Conservation (phyloP, 257 asterid species). For the Primulina huaijiensis region DNA sequence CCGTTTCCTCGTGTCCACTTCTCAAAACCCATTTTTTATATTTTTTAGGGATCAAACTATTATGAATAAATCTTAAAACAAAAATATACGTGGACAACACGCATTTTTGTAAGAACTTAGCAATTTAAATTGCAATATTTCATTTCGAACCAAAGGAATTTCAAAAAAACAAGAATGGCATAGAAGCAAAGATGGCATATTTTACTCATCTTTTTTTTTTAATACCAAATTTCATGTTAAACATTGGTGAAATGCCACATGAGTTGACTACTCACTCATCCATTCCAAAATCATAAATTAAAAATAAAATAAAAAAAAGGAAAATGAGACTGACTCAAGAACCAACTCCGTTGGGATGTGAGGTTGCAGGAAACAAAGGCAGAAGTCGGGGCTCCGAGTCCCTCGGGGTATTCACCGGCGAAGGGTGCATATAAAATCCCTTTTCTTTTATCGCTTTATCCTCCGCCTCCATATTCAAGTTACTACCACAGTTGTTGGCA, state of each 20-base stretch:
- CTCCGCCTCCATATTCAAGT: slow-evolving; percentile 59
- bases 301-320: slow-evolving; percentile 13
- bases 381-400: slow-evolving; percentile 86
- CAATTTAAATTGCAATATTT: neutral
- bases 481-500: slow-evolving; percentile 24
- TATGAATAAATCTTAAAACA: neutral
- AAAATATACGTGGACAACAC: too few species aligned
- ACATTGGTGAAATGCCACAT: slow-evolving; percentile 26
- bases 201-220: slow-evolving; percentile 21
- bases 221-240: slow-evolving; percentile 32
- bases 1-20: slow-evolving; percentile 39
- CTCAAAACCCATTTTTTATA: neutral
- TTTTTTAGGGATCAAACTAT: slow-evolving; percentile 4
- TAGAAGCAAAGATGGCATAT: slow-evolving; percentile 25
- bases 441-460: slow-evolving; percentile 73
- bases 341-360: slow-evolving; percentile 48
- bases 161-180: neutral
- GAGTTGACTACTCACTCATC: slow-evolving; percentile 27
- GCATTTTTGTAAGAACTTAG: slow-evolving; percentile 1
- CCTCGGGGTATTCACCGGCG: slow-evolving; percentile 77
- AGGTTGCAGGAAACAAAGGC: slow-evolving; percentile 79
- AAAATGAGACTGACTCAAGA: slow-evolving; percentile 42
- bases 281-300: slow-evolving; percentile 37
- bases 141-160: neutral
- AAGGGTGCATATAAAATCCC: slow-evolving; percentile 78